A percentile compares a stretch with the other conserved stretches of the same genome.
Conservation (phyloP, 352 stramenopile species). For the Phytophthora quininea region DNA sequence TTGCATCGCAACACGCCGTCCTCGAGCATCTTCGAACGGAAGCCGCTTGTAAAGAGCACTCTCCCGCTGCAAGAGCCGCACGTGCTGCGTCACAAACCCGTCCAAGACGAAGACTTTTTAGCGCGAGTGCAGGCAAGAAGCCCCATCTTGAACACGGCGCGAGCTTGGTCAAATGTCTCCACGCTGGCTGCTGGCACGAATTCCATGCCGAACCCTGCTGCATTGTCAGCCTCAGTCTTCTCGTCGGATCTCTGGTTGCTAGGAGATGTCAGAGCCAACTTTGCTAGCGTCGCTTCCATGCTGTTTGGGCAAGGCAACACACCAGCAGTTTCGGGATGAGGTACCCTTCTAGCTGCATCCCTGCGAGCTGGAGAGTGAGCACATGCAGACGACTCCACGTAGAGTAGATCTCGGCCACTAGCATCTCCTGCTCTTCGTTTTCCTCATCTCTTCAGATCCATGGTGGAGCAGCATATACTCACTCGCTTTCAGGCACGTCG, state of each 20-base stretch:
- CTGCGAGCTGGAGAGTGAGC: slow-evolving; percentile 48
- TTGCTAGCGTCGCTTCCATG: slow-evolving; percentile 36
- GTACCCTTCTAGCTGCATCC: slow-evolving; percentile 31
- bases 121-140: slow-evolving; percentile 49
- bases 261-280: slow-evolving; percentile 2
- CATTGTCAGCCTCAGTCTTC: not conserved
- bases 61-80: slow-evolving; percentile 63
- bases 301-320: slow-evolving; percentile 26
- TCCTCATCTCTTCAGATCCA: slow-evolving; percentile 7
- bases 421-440: slow-evolving; percentile 31
- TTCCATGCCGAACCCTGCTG: slow-evolving; percentile 27
- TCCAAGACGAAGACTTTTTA: slow-evolving; percentile 59
- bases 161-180: slow-evolving; percentile 53
- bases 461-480: slow-evolving; percentile 47
- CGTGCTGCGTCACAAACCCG: slow-evolving; percentile 70
- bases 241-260: not conserved
- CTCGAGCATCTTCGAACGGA: slow-evolving; percentile 56
- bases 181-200: slow-evolving; percentile 34
- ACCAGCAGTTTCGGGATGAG: slow-evolving; percentile 1
- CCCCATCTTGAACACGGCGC: slow-evolving; percentile 69
- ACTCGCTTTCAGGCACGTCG: slow-evolving; percentile 51
- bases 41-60: slow-evolving; percentile 62
- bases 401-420: slow-evolving; percentile 49
- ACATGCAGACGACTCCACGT: slow-evolving; percentile 64
- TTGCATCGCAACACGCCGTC: slow-evolving; percentile 73